These are phyloP conservation scores for Williopsis jadinii DNA, from an alignment of 1,139 yeast genomes.

Conservation along the genomic window DNA sequence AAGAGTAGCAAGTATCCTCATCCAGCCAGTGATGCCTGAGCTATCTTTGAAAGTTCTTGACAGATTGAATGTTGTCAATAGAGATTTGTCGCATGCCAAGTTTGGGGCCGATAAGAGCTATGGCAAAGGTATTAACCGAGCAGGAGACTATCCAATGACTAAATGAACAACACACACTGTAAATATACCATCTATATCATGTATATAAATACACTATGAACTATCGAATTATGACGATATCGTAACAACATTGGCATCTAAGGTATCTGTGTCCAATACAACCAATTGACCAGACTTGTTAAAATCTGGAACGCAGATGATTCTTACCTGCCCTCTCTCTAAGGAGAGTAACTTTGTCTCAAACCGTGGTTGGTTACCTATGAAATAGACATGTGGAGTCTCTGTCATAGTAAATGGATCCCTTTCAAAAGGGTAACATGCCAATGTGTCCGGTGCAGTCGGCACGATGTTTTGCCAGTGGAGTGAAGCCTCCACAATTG, in stretches of 20 bases:
- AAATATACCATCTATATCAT: neutral
- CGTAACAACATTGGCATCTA: constrained; percentile 43
- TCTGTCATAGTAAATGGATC: constrained; percentile 78
- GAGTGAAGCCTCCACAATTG: constrained; percentile 61
- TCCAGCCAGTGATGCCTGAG: constrained; percentile 68
- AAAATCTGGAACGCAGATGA: constrained; percentile 71
- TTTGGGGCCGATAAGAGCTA: constrained; percentile 45
- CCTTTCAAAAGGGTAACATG: constrained; percentile 74
- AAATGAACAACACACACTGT: constrained; percentile 3
- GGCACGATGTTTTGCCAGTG: constrained; percentile 88
- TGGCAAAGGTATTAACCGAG: constrained; percentile 35
- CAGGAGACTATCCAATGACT: constrained; percentile 36
- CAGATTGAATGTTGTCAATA: constrained; percentile 44
- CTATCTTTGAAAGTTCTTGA: constrained; percentile 54
- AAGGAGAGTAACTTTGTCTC: constrained; percentile 31
- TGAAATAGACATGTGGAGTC: constrained; percentile 81
- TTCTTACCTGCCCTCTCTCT: constrained; percentile 32
- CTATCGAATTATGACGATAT: constrained; percentile 8
- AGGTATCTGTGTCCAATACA: constrained; percentile 51
- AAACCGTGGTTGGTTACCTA: constrained; percentile 72
- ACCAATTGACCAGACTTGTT: constrained; percentile 60
- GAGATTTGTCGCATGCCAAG: constrained; percentile 32
- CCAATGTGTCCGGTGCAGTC: constrained; percentile 93
- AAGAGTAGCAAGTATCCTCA: constrained; percentile 58
- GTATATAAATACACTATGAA: too few relatives aligned